Evolutionary conservation across 306 rosid species (phyloP), one percentile per base, ranked within the genome.

Genomic region (Lathyrus oleraceus): DNA sequence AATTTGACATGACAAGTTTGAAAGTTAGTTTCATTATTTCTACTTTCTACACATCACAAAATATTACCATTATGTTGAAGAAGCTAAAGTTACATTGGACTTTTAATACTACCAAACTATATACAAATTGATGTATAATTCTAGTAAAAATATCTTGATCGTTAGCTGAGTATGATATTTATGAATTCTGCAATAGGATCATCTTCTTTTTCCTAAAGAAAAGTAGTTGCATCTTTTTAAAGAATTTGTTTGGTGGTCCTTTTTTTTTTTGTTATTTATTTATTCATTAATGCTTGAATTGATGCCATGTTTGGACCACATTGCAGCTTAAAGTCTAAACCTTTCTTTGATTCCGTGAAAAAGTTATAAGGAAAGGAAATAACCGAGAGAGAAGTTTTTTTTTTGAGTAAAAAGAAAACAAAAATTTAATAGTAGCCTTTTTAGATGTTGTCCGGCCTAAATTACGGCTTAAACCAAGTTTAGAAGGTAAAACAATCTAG

Each of bases 231-330:
- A 20, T 60, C 23, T 39, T 42, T 70, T 66, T 27, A 70, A 65
- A 70, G 72, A 71, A 62, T 67, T 73, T 67, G 15, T 43, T 70
- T 42, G 72, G 72, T 73, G 86, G 79, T 79, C 83, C 89, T 70
- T 52, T 66, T 36, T 39, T 70, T 52, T 66, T 36, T 39, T 49
- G 25, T 65, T 67, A 16, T 74, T 61, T 69, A 65, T 49, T 53
- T 58, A 61, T 76, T 57, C 10, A 61, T 77, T 74, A 71, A 71
- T 74, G 64, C 36, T 70, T 61, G 32, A 54, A 53, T 43, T 47
- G 39, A 35, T 35, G 52, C 71, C 65, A 74, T 43, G 48, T 63
- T 49, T 79, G 89, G 87, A 82, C 83, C 89, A 79, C 83, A 77
- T 23, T 66, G 35, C 69, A 64, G 12, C 76, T 68, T 61, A 76